Percentiles rank a stretch among this genome's conserved stretches.
phyloP scores from a whole-genome alignment of 176 grass and related monocot species.

The Avena sativa region DNA sequence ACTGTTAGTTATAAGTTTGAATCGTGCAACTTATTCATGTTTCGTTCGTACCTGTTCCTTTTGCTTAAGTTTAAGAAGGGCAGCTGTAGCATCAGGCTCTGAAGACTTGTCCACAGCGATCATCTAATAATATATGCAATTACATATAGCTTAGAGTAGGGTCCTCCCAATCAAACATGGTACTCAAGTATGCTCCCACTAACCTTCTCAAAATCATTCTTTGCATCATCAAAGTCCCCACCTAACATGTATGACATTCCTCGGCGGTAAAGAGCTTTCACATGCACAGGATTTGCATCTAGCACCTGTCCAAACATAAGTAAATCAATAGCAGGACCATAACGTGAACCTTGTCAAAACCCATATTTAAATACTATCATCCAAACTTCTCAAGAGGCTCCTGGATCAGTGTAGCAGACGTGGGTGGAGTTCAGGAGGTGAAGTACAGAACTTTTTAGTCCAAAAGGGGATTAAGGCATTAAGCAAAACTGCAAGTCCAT shows the following conservation, averaged over 20 bases:
- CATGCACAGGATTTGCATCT: conserved; percentile 81
- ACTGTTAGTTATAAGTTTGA: background rate
- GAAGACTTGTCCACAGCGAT: conserved; percentile 71
- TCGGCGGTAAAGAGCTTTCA: conserved; percentile 88
- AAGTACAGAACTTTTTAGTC: conserved; percentile 9
- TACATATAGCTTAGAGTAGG: background rate
- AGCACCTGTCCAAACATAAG: conserved; percentile 62
- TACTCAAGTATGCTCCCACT: conserved; percentile 13
- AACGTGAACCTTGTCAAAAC: background rate
- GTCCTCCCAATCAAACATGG: background rate
- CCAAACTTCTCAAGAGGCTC: background rate
- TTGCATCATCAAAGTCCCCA: conserved; percentile 92
- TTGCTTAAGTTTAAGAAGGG: conserved; percentile 81
- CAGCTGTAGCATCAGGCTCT: conserved; percentile 79
- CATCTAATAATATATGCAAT: conserved; percentile 62
- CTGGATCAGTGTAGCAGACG: background rate
- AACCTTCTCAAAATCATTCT: conserved; percentile 93
- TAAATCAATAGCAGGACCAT: background rate
- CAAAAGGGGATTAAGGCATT: too few species aligned
- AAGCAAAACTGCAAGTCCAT: background rate
- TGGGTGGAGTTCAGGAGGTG: background rate
- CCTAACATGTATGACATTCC: conserved; percentile 80
- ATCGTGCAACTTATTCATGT: background rate
- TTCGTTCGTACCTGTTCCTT: conserved; percentile 66
- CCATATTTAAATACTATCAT: background rate